Conservation (phyloP, 768 basidiomycete genomes). For the Tephrocybe sp. region DNA sequence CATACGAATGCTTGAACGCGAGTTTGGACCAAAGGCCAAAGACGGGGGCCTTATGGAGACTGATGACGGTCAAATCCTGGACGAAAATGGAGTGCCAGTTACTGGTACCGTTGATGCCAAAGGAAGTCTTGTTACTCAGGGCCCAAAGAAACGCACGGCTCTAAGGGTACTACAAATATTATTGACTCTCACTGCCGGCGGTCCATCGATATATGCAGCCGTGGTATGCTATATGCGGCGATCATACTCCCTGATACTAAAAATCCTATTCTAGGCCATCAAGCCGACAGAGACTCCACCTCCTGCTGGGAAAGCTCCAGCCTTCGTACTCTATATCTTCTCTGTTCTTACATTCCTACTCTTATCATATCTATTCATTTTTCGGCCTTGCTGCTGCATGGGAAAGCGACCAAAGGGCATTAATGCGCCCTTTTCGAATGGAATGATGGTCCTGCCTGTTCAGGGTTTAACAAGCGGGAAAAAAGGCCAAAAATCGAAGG, state of each 20-base stretch:
- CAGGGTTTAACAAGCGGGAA: constrained; percentile 46
- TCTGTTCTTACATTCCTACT: constrained; percentile 51
- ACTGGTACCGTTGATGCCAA: constrained; percentile 59
- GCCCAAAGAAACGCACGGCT: constrained; percentile 56
- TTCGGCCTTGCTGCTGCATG: constrained; percentile 56
- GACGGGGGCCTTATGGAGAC: constrained; percentile 20
- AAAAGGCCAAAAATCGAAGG: constrained; percentile 34
- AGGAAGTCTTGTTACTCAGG: constrained; percentile 59
- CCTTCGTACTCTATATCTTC: constrained; percentile 55
- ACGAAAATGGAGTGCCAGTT: constrained; percentile 45
- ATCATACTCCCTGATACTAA: constrained; percentile 7
- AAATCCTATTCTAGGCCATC: constrained; percentile 38
- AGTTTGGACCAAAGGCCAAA: constrained; percentile 50
- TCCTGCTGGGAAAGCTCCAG: constrained; percentile 47
- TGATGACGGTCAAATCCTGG: constrained; percentile 28
- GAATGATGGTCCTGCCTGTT: constrained; percentile 65
- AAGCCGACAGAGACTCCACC: constrained; percentile 51
- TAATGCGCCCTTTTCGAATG: constrained; percentile 28
- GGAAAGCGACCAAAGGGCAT: constrained; percentile 28
- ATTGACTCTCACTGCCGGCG: constrained; percentile 47
- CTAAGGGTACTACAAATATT: constrained; percentile 46
- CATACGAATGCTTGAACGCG: constrained; percentile 67
- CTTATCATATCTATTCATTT: constrained; percentile 51
- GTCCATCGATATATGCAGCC: constrained; percentile 62
- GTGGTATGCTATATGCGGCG: constrained; percentile 38